phyloP scores from a whole-genome alignment of 2,329 filamentous ascomycete genomes.

The Colletotrichum coccodes region DNA sequence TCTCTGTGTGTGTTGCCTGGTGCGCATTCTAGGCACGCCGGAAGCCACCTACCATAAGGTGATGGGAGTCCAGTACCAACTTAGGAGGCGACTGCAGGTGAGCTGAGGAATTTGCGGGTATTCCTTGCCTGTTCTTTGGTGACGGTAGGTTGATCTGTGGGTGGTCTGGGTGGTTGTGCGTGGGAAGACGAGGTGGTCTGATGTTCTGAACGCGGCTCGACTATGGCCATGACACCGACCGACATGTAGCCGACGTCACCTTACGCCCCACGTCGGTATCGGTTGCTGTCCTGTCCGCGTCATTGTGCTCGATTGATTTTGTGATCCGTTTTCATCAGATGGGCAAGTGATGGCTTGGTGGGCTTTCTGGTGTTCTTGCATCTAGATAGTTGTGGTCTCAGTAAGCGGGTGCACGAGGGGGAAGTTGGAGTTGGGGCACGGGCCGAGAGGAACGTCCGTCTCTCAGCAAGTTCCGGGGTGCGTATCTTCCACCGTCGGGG shows the following conservation, averaged over 20 bases:
- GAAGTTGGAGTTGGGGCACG: neutral
- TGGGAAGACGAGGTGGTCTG: conserved; percentile 30
- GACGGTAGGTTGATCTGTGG: conserved; percentile 2
- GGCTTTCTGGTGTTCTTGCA: conserved; percentile 3
- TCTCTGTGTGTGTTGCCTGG: neutral
- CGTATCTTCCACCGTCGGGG: neutral
- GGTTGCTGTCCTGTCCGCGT: neutral
- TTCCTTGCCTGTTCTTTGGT: conserved; percentile 7
- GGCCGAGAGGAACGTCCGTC: neutral
- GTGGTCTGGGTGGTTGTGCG: conserved; percentile 11
- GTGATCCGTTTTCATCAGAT: neutral
- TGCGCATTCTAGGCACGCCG: neutral
- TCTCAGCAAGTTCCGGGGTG: neutral
- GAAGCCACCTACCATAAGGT: conserved; percentile 6
- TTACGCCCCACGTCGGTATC: conserved; percentile 10
- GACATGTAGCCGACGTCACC: conserved; percentile 26
- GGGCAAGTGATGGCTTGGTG: neutral
- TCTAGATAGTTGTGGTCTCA: neutral
- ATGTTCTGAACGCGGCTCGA: conserved; percentile 23
- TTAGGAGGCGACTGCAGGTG: conserved; percentile 11
- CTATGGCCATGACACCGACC: conserved; percentile 6
- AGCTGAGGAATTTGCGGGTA: conserved; percentile 26
- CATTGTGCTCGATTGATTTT: neutral
- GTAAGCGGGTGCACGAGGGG: neutral
- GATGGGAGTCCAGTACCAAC: neutral